Base-by-base conservation (phyloP, 495 filamentous ascomycete genomes). In the Penicillium robsamsonii region DNA sequence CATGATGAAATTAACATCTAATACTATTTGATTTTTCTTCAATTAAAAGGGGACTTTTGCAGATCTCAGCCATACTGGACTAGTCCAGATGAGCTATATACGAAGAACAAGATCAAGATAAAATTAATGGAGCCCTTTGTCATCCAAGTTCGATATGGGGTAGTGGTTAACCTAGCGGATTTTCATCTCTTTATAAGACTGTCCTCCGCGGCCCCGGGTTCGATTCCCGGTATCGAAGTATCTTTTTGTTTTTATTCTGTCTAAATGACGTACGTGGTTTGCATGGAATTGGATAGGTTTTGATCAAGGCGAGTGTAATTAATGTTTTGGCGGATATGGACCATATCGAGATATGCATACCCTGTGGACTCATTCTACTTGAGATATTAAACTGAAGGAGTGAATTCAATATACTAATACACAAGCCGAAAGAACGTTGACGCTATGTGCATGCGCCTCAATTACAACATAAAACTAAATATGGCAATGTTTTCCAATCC, bases 381-480 rank as follows among this genome's bases (percentile, higher is more conserved):
- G 46, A 49, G 27, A 22, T 22, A 22, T 22, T 22, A 50, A 13
- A 24, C 10, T 25, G 40, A 53, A 53, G 43, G 33, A 55, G 31
- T 47, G 53, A 47, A 55, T 47, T 55, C 17, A 47, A 48, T 55
- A 3, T 41, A 55, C 17, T 55, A 42, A 42, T 55, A 55, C 52
- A 55, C 22, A 42, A 54, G 22, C 38, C 13, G 25, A 42, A 55
- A n/a, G 45, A 49, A 37, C n/a, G 40, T 35, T 11, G 40, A 53
- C 50, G 27, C 38, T 30, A 24, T 45, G 13, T 35, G 41, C 15
- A 22, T 27, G 51, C 30, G 41, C n/a, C 51, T 37, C 15, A 37
- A 46, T 54, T 54, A 46, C 51, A 54, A 51, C 31, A 22, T 22
- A 22, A 22, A 37, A 45, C 41, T 41, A 45, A 15, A 53, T 35